Base-by-base conservation (phyloP, 208 protist genomes). In the Leishmania braziliensis region DNA sequence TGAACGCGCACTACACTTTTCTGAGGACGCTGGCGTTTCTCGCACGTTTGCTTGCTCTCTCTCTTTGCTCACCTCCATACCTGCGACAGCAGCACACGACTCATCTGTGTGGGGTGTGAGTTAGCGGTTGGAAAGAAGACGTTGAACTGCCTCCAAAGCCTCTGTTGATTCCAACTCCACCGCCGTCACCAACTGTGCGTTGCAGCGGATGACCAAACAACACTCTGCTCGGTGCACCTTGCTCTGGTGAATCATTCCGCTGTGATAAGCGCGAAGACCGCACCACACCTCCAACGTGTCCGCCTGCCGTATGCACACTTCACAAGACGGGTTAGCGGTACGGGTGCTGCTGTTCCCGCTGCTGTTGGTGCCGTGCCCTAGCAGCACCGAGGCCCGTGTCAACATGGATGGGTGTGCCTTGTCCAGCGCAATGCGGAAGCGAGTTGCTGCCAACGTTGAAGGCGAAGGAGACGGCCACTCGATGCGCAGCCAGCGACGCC, bases 141-240 rank as follows among this genome's bases (percentile, higher is more conserved):
- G 77, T 20, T 51, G 43, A 14, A 79, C 54, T 2, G 50, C 18
- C n/a, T 68, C 74, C 63, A 92, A 80, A 9, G 90, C 88, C 73
- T 83, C 84, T 23, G 65, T 75, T 29, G 88, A 87, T 76, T 95
- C 84, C 85, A 93, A 85, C 80, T 95, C 91, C 33, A 92, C 82
- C 18, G 89, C 87, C 18, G 84, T 82, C 56, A 95, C 88, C 48
- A 92, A 72, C 51, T 88, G 70, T 3, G 82, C 66, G 43, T 89
- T 86, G 85, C 87, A 86, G 62, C 84, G 75, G 14, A 95, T 56
- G 60, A 93, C 88, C 48, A 95, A 53, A 58, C 91, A 95, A 36
- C 88, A 91, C 78, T 86, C 85, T 9, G 83, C 56, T 26, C 60
- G 62, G 51, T 83, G 88, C n/a, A 93, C 91, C 60, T 85, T 86